Evolutionary conservation across 768 basidiomycete genomes (phyloP).

Genomic region (Suillus occidentalis): DNA sequence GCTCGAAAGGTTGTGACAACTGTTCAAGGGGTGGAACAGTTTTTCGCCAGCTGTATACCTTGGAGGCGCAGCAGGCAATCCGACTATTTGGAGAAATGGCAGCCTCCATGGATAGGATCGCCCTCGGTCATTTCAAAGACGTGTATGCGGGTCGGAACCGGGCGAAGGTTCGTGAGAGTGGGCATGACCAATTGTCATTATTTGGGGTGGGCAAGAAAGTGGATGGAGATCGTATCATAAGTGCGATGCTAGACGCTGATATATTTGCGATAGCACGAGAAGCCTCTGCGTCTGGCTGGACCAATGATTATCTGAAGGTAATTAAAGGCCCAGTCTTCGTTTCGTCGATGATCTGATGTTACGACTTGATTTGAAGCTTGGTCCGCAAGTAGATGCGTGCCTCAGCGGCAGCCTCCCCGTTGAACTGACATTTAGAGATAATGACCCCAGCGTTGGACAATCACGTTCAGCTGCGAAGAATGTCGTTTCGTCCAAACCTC

Average conservation of each 20-base stretch:
- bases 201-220: constrained; percentile 58
- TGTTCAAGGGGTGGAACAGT: constrained; percentile 56
- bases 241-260: constrained; percentile 50
- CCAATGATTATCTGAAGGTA: constrained; percentile 55
- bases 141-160: constrained; percentile 67
- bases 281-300: constrained; percentile 49
- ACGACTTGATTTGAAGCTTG: constrained; percentile 14
- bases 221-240: constrained; percentile 62
- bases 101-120: constrained; percentile 49
- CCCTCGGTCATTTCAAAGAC: constrained; percentile 56
- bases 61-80: constrained; percentile 54
- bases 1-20: constrained; percentile 79
- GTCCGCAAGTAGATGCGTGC: constrained; percentile 23
- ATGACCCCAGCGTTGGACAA: constrained; percentile 12
- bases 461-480: constrained; percentile 11
- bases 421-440: constrained; percentile 29
- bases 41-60: constrained; percentile 59
- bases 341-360: neutral
- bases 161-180: constrained; percentile 44
- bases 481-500: constrained; percentile 11
- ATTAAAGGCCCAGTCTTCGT: neutral
- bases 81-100: constrained; percentile 52
- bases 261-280: constrained; percentile 49
- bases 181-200: constrained; percentile 44
- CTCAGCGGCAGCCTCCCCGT: constrained; percentile 18